phyloP scores from a whole-genome alignment of 164 flowering plant genomes.

The Vitis labrusca region DNA sequence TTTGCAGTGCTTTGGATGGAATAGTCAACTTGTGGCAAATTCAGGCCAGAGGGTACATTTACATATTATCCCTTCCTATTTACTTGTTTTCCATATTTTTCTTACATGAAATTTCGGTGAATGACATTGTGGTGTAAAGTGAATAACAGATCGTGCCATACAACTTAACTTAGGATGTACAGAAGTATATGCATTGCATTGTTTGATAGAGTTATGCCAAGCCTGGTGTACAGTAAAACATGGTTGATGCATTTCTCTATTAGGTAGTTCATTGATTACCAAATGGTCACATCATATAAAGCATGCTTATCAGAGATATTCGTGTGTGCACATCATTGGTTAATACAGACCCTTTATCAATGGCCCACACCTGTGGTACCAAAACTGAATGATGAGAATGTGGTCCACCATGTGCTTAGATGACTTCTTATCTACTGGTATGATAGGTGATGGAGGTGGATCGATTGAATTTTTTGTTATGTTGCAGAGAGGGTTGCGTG shows the following conservation, averaged over 20 bases:
- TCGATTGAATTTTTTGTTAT: too few species aligned
- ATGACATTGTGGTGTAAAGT: not conserved
- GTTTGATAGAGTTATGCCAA: not conserved
- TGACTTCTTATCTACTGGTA: too few species aligned
- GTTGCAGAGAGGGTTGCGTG: too few species aligned
- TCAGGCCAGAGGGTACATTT: conserved; percentile 67
- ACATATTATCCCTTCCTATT: not conserved
- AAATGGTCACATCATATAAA: not conserved
- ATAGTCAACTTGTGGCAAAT: conserved; percentile 87
- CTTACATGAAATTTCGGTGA: not conserved
- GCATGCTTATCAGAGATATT: not conserved
- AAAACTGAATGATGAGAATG: too few species aligned
- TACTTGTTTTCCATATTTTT: not conserved
- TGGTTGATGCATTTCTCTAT: not conserved
- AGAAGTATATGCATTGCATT: not conserved
- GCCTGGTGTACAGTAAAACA: not conserved
- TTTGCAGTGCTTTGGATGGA: conserved; percentile 92
- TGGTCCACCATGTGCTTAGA: too few species aligned
- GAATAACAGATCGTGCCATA: not conserved
- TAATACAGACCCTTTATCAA: too few species aligned
- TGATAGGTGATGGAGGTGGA: too few species aligned
- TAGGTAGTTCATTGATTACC: not conserved
- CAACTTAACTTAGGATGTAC: not conserved
- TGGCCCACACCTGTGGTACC: too few species aligned
- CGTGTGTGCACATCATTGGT: too few species aligned